These are phyloP conservation scores for Geranomyces variabilis DNA, from an alignment of 192 early-diverging fungal genomes.

Conservation along the genomic window DNA sequence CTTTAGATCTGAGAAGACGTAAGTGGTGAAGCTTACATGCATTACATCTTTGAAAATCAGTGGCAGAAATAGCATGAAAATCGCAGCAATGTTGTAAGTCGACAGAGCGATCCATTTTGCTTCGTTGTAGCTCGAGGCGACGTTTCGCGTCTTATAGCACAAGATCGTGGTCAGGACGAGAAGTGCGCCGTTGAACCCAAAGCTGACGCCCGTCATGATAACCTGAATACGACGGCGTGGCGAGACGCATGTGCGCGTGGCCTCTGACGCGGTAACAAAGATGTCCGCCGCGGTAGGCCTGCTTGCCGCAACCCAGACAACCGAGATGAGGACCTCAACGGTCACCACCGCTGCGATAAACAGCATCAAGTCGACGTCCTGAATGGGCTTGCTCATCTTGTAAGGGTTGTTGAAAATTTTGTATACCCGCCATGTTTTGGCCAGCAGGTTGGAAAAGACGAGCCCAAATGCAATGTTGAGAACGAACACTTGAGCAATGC, in stretches of 20 bases:
- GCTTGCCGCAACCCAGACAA: slow-evolving; percentile 8
- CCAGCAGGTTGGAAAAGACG: background rate
- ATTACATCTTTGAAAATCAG: slow-evolving; percentile 10
- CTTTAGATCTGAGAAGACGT: too few species aligned
- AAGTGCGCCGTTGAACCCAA: slow-evolving; percentile 15
- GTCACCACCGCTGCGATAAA: background rate
- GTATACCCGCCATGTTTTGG: slow-evolving; percentile 10
- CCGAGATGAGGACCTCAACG: slow-evolving; percentile 11
- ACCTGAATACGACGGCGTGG: slow-evolving; percentile 1
- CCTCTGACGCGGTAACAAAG: background rate
- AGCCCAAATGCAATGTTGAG: slow-evolving; percentile 9
- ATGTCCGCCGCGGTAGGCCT: background rate
- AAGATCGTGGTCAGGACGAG: slow-evolving; percentile 8
- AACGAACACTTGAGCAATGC: background rate
- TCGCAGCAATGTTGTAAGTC: slow-evolving; percentile 16
- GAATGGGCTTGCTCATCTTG: background rate
- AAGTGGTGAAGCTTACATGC: too few species aligned
- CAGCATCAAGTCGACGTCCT: background rate
- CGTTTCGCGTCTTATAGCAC: slow-evolving; percentile 15
- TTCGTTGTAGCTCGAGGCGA: slow-evolving; percentile 25
- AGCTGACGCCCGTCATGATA: slow-evolving; percentile 12
- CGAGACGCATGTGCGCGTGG: background rate
- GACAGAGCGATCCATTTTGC: slow-evolving; percentile 26
- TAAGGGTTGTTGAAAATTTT: slow-evolving; percentile 19
- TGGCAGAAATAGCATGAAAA: slow-evolving; percentile 3